Evolutionary conservation across 805 yeast species (phyloP).

Genomic region (Teunomyces aglyptinius): DNA sequence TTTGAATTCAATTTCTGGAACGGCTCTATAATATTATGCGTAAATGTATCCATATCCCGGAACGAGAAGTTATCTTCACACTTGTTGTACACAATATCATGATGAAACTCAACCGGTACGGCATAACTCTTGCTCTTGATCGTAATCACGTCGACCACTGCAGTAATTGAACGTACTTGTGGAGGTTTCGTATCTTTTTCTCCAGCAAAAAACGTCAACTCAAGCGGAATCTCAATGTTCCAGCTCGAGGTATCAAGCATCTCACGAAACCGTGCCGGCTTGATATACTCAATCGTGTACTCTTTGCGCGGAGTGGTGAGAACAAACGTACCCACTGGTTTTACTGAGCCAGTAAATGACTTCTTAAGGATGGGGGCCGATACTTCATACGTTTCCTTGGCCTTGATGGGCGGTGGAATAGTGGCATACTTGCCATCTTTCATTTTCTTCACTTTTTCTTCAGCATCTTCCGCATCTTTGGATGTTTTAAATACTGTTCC

Average conservation of each 20-base stretch:
- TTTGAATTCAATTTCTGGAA: slow-evolving; percentile 18
- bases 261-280: slow-evolving; percentile 20
- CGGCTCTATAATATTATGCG: slow-evolving; percentile 20
- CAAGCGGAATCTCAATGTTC: slow-evolving; percentile 25
- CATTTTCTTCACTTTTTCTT: slow-evolving; percentile 18
- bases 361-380: slow-evolving; percentile 12
- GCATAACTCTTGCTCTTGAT: slow-evolving; percentile 29
- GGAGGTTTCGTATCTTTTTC: slow-evolving; percentile 14
- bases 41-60: slow-evolving; percentile 21
- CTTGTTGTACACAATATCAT: slow-evolving; percentile 31
- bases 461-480: slow-evolving; percentile 11
- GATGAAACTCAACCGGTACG: slow-evolving; percentile 39
- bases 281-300: slow-evolving; percentile 17
- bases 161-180: slow-evolving; percentile 14
- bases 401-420: background rate
- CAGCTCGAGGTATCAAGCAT: slow-evolving; percentile 16
- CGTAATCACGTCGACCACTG: slow-evolving; percentile 30
- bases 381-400: slow-evolving; percentile 1
- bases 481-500: slow-evolving; percentile 18
- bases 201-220: slow-evolving; percentile 6
- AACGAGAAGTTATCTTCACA: slow-evolving; percentile 6
- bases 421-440: slow-evolving; percentile 19
- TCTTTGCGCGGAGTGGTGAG: slow-evolving; percentile 6
- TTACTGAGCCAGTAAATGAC: slow-evolving; percentile 11
- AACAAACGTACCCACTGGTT: slow-evolving; percentile 8